Evolutionary conservation across 768 basidiomycete species (phyloP).

Genomic region (Rhizopogon salebrosus): DNA sequence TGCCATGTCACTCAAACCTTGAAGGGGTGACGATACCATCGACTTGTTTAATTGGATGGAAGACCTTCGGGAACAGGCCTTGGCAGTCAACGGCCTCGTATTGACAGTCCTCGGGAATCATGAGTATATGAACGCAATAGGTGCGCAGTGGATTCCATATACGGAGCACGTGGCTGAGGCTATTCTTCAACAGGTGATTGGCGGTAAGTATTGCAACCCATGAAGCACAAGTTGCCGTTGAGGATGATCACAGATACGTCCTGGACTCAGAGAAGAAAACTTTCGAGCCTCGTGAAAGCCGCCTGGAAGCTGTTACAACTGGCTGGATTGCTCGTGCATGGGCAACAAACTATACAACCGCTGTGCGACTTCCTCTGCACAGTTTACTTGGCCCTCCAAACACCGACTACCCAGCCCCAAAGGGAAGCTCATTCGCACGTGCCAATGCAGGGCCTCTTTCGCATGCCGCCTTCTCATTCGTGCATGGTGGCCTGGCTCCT

Average conservation of each 20-base stretch:
- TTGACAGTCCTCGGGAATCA: conserved; percentile 88
- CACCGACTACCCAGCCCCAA: conserved; percentile 46
- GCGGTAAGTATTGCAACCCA: conserved; percentile 44
- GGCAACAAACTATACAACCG: conserved; percentile 80
- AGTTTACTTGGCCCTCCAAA: conserved; percentile 63
- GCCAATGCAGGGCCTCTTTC: conserved; percentile 48
- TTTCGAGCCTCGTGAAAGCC: conserved; percentile 65
- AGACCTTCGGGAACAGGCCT: conserved; percentile 69
- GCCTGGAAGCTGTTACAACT: conserved; percentile 67
- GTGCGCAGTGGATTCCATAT: conserved; percentile 28
- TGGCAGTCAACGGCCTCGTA: conserved; percentile 61
- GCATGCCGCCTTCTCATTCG: conserved; percentile 83
- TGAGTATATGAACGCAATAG: conserved; percentile 91
- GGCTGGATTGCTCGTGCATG: conserved; percentile 80
- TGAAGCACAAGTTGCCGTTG: conserved; percentile 3
- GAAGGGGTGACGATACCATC: conserved; percentile 87
- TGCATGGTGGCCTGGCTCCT: conserved; percentile 87
- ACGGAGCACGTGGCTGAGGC: conserved; percentile 3
- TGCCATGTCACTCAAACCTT: conserved; percentile 9
- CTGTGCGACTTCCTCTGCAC: conserved; percentile 79
- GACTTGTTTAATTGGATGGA: conserved; percentile 84
- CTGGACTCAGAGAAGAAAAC: conserved; percentile 77
- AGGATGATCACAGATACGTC: conserved; percentile 60
- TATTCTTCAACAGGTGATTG: conserved; percentile 60
- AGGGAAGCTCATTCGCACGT: conserved; percentile 23